These are phyloP conservation scores for Barnettozyma vustinii DNA, from an alignment of 805 yeast species.

Conservation along the genomic window DNA sequence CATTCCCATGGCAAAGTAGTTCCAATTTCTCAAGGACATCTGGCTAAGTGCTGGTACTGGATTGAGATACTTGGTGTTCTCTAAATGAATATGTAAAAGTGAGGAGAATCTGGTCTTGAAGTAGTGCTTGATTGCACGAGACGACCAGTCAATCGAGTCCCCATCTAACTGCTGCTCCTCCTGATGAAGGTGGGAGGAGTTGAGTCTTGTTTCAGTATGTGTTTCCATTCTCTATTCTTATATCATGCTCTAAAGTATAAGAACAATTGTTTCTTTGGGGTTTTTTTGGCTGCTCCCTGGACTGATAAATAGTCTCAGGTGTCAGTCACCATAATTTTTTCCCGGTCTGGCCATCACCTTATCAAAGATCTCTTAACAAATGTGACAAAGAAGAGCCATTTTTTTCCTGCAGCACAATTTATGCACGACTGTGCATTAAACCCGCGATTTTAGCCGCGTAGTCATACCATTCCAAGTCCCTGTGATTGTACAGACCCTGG, in stretches of 20 bases:
- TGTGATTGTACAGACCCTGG: background rate
- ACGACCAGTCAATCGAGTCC: constrained; percentile 8
- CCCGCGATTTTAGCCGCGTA: background rate
- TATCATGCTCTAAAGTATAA: background rate
- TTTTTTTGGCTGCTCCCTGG: background rate
- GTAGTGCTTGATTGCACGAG: constrained; percentile 8
- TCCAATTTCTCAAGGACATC: constrained; percentile 43
- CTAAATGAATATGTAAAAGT: constrained; percentile 16
- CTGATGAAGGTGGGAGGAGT: background rate
- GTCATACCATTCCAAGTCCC: background rate
- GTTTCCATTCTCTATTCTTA: background rate
- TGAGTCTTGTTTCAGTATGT: background rate
- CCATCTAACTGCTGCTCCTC: constrained; percentile 1
- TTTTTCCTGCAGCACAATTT: background rate
- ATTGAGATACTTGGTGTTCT: constrained; percentile 28
- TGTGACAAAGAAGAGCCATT: background rate
- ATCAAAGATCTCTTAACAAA: background rate
- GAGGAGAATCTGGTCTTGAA: constrained; percentile 17
- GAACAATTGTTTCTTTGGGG: background rate
- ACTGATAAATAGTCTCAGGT: background rate
- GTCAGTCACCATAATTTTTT: background rate
- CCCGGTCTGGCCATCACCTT: background rate
- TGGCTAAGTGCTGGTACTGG: constrained; percentile 39
- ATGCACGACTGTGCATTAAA: background rate
- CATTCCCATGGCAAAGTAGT: constrained; percentile 52